These are phyloP conservation scores for Paecilomyces sp. DNA, from an alignment of 2,329 filamentous ascomycete species.

Conservation along the genomic window DNA sequence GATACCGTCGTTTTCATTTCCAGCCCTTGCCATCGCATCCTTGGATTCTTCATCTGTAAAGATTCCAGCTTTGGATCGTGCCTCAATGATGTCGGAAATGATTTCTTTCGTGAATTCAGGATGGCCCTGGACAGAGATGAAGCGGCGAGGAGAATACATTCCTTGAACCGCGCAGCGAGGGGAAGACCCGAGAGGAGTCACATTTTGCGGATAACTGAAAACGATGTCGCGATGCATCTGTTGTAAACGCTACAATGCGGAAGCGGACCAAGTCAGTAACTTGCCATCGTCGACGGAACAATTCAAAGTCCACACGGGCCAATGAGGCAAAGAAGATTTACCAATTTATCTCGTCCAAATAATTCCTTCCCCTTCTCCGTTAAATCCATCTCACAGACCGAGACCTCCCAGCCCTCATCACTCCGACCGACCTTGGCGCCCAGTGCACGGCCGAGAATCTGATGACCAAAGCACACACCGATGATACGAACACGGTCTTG, in stretches of 20 bases:
- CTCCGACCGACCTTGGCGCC: slow-evolving; percentile 61
- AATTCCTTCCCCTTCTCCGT: slow-evolving; percentile 63
- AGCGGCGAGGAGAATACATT: slow-evolving; percentile 60
- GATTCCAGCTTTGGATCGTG: slow-evolving; percentile 59
- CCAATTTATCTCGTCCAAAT: slow-evolving; percentile 59
- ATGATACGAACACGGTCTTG: slow-evolving; percentile 62
- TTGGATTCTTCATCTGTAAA: slow-evolving; percentile 63
- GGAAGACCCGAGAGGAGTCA: slow-evolving; percentile 58
- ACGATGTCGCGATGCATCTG: slow-evolving; percentile 85
- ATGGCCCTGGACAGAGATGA: slow-evolving; percentile 78
- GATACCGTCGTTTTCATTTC: slow-evolving; percentile 70
- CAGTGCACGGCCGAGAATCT: slow-evolving; percentile 70
- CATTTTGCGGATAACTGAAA: slow-evolving; percentile 53
- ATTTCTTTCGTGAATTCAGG: slow-evolving; percentile 74
- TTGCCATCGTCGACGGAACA: slow-evolving; percentile 1
- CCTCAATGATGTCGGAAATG: slow-evolving; percentile 52
- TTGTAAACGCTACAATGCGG: slow-evolving; percentile 46
- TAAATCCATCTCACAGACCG: slow-evolving; percentile 62
- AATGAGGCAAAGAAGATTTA: slow-evolving; percentile 25
- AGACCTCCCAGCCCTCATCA: slow-evolving; percentile 71
- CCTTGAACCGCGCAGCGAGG: slow-evolving; percentile 67
- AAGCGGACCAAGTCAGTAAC: slow-evolving; percentile 1
- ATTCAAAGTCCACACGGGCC: background rate
- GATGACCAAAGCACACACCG: slow-evolving; percentile 81
- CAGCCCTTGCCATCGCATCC: slow-evolving; percentile 61